Base-by-base conservation (phyloP, 75 land plant species). In the Pinus albicaulis region DNA sequence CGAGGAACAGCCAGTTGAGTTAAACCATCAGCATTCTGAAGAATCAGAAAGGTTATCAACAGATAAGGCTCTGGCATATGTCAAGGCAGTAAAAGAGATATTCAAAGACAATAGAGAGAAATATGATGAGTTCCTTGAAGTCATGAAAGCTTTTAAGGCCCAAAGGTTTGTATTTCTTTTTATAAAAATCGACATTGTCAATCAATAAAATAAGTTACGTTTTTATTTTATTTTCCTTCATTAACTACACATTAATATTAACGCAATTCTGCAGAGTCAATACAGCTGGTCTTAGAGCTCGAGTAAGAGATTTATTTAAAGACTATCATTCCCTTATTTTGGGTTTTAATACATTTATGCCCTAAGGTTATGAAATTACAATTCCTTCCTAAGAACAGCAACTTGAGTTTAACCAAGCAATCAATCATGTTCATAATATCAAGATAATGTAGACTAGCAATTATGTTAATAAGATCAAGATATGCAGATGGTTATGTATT, bases 391-490 rank as follows among this genome's bases (percentile, higher is more conserved):
- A n/a, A n/a, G 28, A 1, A 1, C 1, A 0, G 0, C 28, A 0
- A 28, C 0, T 1, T n/a, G n/a, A 1, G 28, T 0, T 28, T 81
- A 85, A 88, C 57, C 93, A 94, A 68, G 98, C 99, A 4, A 78
- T 91, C 28, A 28, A 28, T 28, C 1, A 28, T 1, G 1, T 28
- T 28, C 0, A 0, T 28, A 28, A 28, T 0, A 1, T 28, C 28
- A 28, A 28, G 28, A 1, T 28, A 28, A 28, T 28, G 28, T 1
- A 28, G 28, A 28, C 1, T 28, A 1, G 28, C 28, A 86, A 71
- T 65, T 97, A 92, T 88, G 93, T 97, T 44, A 89, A 86, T 88
- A 97, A 97, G 82, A 91, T 97, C 78, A 97, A 94, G 92, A 94
- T 93, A 41, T 41, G 48, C 0, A 5, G 48, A 41, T 17, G 23